Evolutionary conservation across 495 filamentous ascomycete species (phyloP), one percentile per base, ranked within the genome.

Genomic region (Neurospora terricola): DNA sequence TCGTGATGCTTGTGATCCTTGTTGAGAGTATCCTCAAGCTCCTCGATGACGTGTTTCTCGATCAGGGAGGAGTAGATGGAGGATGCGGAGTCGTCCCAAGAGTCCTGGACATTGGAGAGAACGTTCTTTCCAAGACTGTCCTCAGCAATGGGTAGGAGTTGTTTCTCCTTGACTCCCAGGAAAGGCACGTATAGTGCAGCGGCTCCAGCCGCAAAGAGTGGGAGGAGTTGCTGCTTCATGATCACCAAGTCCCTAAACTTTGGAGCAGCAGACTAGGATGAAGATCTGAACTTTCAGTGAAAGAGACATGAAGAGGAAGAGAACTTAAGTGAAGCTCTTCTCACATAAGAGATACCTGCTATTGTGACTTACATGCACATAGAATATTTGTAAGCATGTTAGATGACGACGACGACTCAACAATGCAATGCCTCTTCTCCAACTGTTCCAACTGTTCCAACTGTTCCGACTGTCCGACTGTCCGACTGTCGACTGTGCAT

Each of bases 61-160:
- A 77, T 18, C 2, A 69, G 6, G 9, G 76, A 75, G 37, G 75
- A 48, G 62, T 75, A 59, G 66, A 70, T 73, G 69, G 74, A 21
- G 72, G 76, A 8, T 72, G 73, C 12, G 37, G 71, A 38, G 73
- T 73, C 21, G 73, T 77, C 75, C 80, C 77, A 66, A 71, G 73
- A 48, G 70, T 70, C 70, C 59, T 79, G 70, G 5, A 75, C 37
- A 10, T 79, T 76, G 38, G 76, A 27, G 62, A 78, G 69, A 18
- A 69, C 42, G 23, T 79, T 71, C 54, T 83, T 73, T 40, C 83
- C 76, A 11, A 86, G 76, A 5, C 84, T 80, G 38, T 82, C 78
- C 70, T 87, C 82, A 45, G 90, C 86, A 12, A 88, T 89, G 69
- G 91, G 82, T 42, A 92, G 86, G 73, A 93, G 82, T 34, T 66